phyloP scores from a whole-genome alignment of 805 yeast genomes.

The Ogataea paradorogensis region DNA sequence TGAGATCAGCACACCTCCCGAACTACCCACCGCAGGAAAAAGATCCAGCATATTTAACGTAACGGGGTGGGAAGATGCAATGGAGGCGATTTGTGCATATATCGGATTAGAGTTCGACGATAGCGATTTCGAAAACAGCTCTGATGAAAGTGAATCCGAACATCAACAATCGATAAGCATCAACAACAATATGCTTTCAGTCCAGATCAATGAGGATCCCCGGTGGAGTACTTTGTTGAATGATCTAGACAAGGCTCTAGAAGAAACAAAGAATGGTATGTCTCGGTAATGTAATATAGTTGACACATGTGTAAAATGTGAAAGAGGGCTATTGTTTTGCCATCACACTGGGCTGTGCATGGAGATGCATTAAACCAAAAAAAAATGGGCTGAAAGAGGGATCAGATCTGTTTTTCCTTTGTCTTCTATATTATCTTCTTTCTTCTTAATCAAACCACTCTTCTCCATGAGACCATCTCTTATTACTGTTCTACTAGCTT shows the following conservation, averaged over 20 bases:
- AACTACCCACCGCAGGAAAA: constrained; percentile 4
- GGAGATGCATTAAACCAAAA: neutral
- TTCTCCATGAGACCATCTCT: neutral
- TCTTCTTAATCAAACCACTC: neutral
- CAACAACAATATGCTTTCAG: neutral
- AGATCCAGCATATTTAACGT: constrained; percentile 22
- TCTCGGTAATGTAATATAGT: neutral
- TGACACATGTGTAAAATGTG: neutral
- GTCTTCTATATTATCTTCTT: neutral
- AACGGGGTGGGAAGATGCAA: constrained; percentile 35
- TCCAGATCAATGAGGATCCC: constrained; percentile 4
- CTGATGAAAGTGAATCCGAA: constrained; percentile 17
- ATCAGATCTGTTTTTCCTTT: neutral
- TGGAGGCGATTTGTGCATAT: constrained; percentile 33
- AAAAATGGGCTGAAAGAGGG: constrained; percentile 2
- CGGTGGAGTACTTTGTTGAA: constrained; percentile 22
- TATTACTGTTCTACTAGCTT: neutral
- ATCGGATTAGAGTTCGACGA: constrained; percentile 36
- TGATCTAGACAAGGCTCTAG: constrained; percentile 24
- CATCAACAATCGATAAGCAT: neutral
- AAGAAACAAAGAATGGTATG: constrained; percentile 16
- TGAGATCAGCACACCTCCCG: constrained; percentile 28
- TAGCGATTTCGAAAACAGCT: constrained; percentile 28
- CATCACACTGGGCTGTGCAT: too few relatives aligned
- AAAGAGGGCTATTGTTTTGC: neutral